Evolutionary conservation across 306 rosid species (phyloP).

Genomic region (Casuarina glauca): DNA sequence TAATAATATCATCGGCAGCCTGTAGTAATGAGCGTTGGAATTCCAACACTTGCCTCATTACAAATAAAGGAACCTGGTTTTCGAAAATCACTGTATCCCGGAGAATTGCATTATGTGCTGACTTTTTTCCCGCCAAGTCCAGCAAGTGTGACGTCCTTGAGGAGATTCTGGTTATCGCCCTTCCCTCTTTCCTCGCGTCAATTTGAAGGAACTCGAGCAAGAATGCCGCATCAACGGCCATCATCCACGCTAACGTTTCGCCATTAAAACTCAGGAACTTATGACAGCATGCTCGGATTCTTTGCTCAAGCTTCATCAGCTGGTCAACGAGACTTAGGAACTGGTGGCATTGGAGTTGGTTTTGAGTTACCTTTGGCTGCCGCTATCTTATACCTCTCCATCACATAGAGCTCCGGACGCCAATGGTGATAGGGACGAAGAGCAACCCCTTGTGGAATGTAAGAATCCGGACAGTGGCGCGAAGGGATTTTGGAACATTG

Average conservation of each 20-base stretch:
- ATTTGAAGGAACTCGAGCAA: slow-evolving; percentile 68
- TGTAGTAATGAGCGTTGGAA: slow-evolving; percentile 42
- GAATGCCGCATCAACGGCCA: slow-evolving; percentile 69
- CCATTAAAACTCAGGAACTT: slow-evolving; percentile 62
- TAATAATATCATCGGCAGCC: slow-evolving; percentile 47
- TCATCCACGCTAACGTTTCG: slow-evolving; percentile 77
- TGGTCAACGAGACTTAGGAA: slow-evolving; percentile 50
- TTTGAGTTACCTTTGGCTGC: slow-evolving; percentile 59
- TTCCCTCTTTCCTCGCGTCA: slow-evolving; percentile 42
- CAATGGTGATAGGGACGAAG: slow-evolving; percentile 77
- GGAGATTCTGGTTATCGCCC: slow-evolving; percentile 31
- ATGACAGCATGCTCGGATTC: slow-evolving; percentile 62
- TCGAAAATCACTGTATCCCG: slow-evolving; percentile 75
- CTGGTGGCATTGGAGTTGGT: slow-evolving; percentile 39
- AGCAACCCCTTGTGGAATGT: slow-evolving; percentile 68
- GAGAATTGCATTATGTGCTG: slow-evolving; percentile 60
- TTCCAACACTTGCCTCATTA: slow-evolving; percentile 55
- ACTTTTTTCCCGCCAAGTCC: slow-evolving; percentile 57
- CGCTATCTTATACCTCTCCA: slow-evolving; percentile 69
- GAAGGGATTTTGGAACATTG: slow-evolving; percentile 53
- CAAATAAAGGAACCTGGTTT: slow-evolving; percentile 76
- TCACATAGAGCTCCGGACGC: slow-evolving; percentile 75
- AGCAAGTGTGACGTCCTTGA: slow-evolving; percentile 67
- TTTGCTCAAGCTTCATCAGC: slow-evolving; percentile 45
- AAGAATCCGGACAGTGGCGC: slow-evolving; percentile 60